Percentiles rank a stretch among this genome's conserved stretches.
phyloP scores from a whole-genome alignment of 1,284 basidiomycete species.

The Ceratobasidium sp. region DNA sequence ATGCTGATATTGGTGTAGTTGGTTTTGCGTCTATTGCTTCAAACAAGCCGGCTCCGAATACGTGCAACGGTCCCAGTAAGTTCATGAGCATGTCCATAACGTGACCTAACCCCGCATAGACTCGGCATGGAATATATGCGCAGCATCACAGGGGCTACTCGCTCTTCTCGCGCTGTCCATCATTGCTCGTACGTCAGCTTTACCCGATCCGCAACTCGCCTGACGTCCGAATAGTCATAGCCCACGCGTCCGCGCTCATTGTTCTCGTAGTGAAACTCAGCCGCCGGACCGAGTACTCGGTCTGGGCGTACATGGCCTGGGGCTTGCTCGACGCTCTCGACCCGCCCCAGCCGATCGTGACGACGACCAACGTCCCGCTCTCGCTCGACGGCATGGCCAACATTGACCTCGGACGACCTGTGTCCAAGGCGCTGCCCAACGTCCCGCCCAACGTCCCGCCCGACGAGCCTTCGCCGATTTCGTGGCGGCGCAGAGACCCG shows the following conservation, averaged over 20 bases:
- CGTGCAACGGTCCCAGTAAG: slow-evolving; percentile 5
- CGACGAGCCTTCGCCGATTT: background rate
- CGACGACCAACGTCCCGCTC: background rate
- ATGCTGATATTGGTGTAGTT: background rate
- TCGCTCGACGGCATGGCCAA: background rate
- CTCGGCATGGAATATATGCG: slow-evolving; percentile 28
- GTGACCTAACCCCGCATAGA: background rate
- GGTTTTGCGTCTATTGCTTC: slow-evolving; percentile 18
- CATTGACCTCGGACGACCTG: background rate
- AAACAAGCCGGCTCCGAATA: slow-evolving; percentile 8
- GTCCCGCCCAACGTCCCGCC: background rate
- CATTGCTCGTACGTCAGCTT: slow-evolving; percentile 9
- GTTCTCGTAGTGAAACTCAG: slow-evolving; percentile 9
- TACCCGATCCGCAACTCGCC: background rate
- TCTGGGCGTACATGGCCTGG: slow-evolving; percentile 24
- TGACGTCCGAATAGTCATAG: background rate
- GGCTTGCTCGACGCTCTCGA: background rate
- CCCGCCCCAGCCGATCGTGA: slow-evolving; percentile 4
- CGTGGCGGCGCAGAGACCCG: background rate
- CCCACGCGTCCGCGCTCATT: background rate
- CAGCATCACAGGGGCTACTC: background rate
- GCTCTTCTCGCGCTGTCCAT: slow-evolving; percentile 6
- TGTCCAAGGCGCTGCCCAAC: slow-evolving; percentile 13
- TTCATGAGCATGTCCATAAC: background rate
- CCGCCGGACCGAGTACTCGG: background rate